phyloP scores from a whole-genome alignment of 768 basidiomycete genomes.

The Rubroboletus pulcherrimus region DNA sequence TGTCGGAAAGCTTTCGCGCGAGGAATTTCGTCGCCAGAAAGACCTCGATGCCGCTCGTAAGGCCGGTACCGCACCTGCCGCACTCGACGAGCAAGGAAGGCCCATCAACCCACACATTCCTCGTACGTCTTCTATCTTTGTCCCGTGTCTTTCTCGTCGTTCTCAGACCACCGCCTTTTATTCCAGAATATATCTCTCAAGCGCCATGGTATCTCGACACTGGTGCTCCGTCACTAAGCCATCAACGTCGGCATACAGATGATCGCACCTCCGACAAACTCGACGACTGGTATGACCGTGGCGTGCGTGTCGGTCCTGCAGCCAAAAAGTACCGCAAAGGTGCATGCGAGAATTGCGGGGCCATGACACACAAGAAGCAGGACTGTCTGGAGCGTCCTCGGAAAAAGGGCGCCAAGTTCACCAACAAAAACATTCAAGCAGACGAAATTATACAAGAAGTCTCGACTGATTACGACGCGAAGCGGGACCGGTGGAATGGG shows the following conservation, averaged over 20 bases:
- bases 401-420: slow-evolving; percentile 92
- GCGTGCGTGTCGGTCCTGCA: slow-evolving; percentile 78
- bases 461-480: slow-evolving; percentile 78
- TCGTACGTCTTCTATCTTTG: slow-evolving; percentile 51
- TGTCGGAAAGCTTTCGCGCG: slow-evolving; percentile 83
- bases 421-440: slow-evolving; percentile 82
- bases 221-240: slow-evolving; percentile 87
- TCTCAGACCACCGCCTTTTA: slow-evolving; percentile 1
- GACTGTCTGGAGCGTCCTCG: slow-evolving; percentile 97
- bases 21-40: slow-evolving; percentile 93
- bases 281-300: slow-evolving; percentile 90
- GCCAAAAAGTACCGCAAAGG: slow-evolving; percentile 97
- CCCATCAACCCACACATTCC: slow-evolving; percentile 99
- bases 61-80: slow-evolving; percentile 96
- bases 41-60: slow-evolving; percentile 98
- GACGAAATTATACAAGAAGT: slow-evolving; percentile 90
- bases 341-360: slow-evolving; percentile 98
- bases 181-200: slow-evolving; percentile 91
- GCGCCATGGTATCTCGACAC: slow-evolving; percentile 99
- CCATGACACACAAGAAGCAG: slow-evolving; percentile 85
- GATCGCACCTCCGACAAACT: slow-evolving; percentile 62
- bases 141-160: neutral
- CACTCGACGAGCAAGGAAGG: slow-evolving; percentile 90
- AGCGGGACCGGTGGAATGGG: slow-evolving; percentile 98
- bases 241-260: slow-evolving; percentile 78